Conservation (phyloP, 106 monocot genomes). For the Posidonia australis region DNA sequence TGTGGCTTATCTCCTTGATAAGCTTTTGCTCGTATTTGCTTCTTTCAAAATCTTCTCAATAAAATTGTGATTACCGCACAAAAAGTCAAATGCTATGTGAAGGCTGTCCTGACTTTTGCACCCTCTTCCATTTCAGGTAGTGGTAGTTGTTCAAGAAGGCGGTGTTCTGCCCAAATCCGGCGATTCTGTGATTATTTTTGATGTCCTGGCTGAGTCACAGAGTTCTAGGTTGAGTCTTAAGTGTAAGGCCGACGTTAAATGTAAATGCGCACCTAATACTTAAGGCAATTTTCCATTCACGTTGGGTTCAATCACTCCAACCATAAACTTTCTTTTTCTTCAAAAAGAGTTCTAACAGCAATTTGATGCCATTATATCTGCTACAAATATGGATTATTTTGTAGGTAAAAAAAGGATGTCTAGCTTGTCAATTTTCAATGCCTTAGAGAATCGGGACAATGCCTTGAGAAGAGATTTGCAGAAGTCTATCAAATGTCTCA, state of each 20-base stretch:
- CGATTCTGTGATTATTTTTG: constrained; percentile 35
- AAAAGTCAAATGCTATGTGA: too few species aligned
- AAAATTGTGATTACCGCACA: background rate
- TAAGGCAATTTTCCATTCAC: too few species aligned
- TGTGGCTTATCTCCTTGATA: too few species aligned
- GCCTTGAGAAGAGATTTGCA: constrained; percentile 42
- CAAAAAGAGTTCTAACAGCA: background rate
- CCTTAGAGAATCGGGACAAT: constrained; percentile 32
- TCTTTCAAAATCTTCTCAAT: too few species aligned
- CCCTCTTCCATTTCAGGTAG: constrained; percentile 15
- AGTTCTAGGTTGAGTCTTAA: constrained; percentile 6
- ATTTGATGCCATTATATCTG: constrained; percentile 2
- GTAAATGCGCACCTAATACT: background rate
- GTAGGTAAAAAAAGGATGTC: constrained; percentile 26
- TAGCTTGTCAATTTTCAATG: constrained; percentile 24
- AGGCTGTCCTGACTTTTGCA: too few species aligned
- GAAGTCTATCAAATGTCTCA: constrained; percentile 22
- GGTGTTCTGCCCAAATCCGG: constrained; percentile 9
- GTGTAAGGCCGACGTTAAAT: constrained; percentile 11
- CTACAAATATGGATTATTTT: background rate
- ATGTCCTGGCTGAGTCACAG: constrained; percentile 9
- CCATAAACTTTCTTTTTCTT: too few species aligned
- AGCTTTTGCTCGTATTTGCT: too few species aligned
- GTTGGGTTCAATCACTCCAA: too few species aligned
- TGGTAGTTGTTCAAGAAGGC: constrained; percentile 26